Evolutionary conservation across 2,329 filamentous ascomycete genomes (phyloP).

Genomic region (Ceratocystis diversiconidia): DNA sequence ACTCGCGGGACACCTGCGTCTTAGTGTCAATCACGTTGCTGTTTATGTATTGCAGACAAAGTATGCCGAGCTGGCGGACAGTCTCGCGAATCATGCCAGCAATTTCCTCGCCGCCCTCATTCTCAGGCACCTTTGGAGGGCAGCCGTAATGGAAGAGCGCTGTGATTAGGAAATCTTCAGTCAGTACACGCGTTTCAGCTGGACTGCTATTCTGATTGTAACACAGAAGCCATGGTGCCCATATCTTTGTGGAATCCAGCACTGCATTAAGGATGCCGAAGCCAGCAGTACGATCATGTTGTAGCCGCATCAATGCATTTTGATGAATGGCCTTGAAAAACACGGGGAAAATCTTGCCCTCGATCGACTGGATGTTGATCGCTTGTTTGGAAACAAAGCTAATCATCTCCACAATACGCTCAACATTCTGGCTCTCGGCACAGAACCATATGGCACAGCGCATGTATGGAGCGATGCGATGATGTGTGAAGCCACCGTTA

Average conservation of each 20-base stretch:
- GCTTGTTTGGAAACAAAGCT: constrained; percentile 33
- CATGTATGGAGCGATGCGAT: constrained; percentile 40
- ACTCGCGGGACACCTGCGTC: constrained; percentile 30
- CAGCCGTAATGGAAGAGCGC: constrained; percentile 30
- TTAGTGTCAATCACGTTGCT: constrained; percentile 33
- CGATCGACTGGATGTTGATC: constrained; percentile 31
- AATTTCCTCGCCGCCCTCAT: constrained; percentile 24
- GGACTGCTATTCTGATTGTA: constrained; percentile 24
- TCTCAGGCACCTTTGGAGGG: constrained; percentile 23
- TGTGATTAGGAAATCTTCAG: constrained; percentile 32
- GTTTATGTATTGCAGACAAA: constrained; percentile 34
- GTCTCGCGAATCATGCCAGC: constrained; percentile 26
- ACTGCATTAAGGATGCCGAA: background rate
- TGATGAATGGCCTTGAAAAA: constrained; percentile 26
- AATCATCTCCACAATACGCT: constrained; percentile 29
- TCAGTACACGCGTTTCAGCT: constrained; percentile 27
- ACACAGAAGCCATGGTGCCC: constrained; percentile 38
- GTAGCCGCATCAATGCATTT: background rate
- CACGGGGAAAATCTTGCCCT: constrained; percentile 36
- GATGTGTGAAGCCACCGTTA: constrained; percentile 33
- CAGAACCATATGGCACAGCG: constrained; percentile 43
- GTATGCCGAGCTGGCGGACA: constrained; percentile 30
- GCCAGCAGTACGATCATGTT: background rate
- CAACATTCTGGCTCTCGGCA: constrained; percentile 26
- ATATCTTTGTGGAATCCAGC: constrained; percentile 27